Evolutionary conservation across 2,329 filamentous ascomycete species (phyloP).

Genomic region (Botrytis fabae): DNA sequence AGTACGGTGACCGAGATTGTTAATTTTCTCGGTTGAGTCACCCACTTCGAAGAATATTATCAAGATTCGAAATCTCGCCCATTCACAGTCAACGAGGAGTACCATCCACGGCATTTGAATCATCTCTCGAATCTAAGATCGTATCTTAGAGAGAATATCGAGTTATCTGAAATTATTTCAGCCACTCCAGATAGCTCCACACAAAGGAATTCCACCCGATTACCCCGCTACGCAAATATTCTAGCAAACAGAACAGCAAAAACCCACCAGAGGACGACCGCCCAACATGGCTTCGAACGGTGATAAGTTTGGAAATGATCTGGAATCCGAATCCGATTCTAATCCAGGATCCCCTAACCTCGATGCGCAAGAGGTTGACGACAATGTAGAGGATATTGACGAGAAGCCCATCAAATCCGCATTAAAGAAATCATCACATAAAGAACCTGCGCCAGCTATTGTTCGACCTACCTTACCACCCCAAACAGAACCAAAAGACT

Average conservation of each 20-base stretch:
- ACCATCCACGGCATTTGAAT: conserved; percentile 11
- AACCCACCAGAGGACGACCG: conserved; percentile 27
- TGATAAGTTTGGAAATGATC: conserved; percentile 69
- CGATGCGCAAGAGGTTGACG: conserved; percentile 55
- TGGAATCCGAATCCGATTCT: conserved; percentile 65
- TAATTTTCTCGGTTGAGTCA: conserved; percentile 24
- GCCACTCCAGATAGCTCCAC: conserved; percentile 4
- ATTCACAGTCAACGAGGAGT: conserved; percentile 5
- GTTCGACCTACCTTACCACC: conserved; percentile 72
- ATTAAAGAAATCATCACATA: conserved; percentile 72
- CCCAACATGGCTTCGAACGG: conserved; percentile 45
- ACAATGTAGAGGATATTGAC: conserved; percentile 55
- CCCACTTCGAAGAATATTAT: conserved; percentile 26
- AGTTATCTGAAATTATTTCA: neutral
- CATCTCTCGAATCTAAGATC: conserved; percentile 7
- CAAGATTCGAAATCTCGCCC: conserved; percentile 18
- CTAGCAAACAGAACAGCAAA: conserved; percentile 19
- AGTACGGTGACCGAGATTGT: conserved; percentile 22
- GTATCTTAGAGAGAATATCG: neutral
- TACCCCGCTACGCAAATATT: conserved; percentile 27
- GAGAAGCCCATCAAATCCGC: conserved; percentile 78
- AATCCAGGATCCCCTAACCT: conserved; percentile 58
- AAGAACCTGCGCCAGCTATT: conserved; percentile 55
- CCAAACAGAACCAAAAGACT: conserved; percentile 87
- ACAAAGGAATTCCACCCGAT: neutral